phyloP scores from a whole-genome alignment of 306 rosid species.

The Canavalia gladiata region DNA sequence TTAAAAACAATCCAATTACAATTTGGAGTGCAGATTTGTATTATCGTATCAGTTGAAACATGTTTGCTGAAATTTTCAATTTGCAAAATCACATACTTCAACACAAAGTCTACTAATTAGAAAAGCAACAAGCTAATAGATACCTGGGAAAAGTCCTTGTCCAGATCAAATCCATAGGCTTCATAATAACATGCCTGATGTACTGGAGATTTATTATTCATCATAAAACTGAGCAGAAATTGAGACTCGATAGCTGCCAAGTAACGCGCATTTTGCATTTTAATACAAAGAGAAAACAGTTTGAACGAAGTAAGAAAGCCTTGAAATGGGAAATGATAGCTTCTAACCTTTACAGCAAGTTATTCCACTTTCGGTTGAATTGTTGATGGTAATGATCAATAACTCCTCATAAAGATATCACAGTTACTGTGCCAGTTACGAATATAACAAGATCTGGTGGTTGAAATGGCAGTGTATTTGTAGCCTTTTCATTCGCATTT shows the following conservation, averaged over 20 bases:
- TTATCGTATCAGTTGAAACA: neutral
- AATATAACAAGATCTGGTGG: conserved; percentile 33
- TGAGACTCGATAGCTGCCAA: neutral
- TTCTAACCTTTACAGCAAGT: conserved; percentile 39
- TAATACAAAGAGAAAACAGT: neutral
- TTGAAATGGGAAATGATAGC: conserved; percentile 13
- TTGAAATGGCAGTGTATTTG: conserved; percentile 37
- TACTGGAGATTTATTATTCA: conserved; percentile 60
- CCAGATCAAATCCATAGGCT: conserved; percentile 58
- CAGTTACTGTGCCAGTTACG: conserved; percentile 20
- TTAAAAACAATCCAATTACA: neutral
- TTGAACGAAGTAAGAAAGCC: neutral
- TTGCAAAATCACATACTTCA: neutral
- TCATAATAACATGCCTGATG: conserved; percentile 25
- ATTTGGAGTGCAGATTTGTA: neutral
- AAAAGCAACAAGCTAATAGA: neutral
- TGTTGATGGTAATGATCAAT: conserved; percentile 46
- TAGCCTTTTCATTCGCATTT: conserved; percentile 10
- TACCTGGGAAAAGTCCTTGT: conserved; percentile 63
- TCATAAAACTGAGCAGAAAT: neutral
- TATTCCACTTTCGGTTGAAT: conserved; percentile 28
- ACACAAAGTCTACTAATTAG: no score
- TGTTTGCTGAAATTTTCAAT: neutral
- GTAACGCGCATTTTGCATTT: neutral
- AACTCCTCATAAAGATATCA: conserved; percentile 27